Conservation (phyloP, 2,329 filamentous ascomycete genomes). For the Fusarium torreyae region DNA sequence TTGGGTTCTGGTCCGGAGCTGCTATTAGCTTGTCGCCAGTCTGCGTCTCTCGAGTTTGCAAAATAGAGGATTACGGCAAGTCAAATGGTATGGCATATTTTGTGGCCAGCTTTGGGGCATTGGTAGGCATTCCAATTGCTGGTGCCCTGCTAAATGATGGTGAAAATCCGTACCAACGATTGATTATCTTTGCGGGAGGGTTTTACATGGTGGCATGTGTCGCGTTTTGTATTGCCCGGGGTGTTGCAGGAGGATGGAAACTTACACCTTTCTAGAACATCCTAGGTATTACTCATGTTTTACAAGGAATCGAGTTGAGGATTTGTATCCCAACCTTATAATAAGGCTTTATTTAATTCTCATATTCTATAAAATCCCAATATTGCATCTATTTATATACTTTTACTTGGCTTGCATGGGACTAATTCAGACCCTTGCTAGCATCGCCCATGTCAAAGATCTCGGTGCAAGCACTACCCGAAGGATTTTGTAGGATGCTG, state of each 20-base stretch:
- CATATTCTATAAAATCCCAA: no score
- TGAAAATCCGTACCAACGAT: neutral
- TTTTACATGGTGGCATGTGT: slow-evolving; percentile 25
- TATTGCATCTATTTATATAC: no score
- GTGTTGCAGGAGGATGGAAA: slow-evolving; percentile 22
- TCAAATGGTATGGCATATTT: slow-evolving; percentile 80
- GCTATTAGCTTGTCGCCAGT: slow-evolving; percentile 81
- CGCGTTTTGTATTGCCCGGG: slow-evolving; percentile 22
- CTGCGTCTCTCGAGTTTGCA: slow-evolving; percentile 79
- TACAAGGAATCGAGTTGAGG: no score
- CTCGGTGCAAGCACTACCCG: no score
- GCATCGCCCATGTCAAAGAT: no score
- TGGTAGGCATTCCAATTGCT: slow-evolving; percentile 72
- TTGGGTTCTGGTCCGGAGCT: slow-evolving; percentile 79
- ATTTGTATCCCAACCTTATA: no score
- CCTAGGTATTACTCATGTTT: no score
- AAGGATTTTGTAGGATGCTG: neutral
- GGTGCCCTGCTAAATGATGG: slow-evolving; percentile 55
- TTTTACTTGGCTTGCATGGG: no score
- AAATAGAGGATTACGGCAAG: slow-evolving; percentile 77
- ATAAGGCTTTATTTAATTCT: no score
- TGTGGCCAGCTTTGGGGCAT: slow-evolving; percentile 72
- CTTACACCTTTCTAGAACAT: neutral
- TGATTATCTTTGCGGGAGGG: slow-evolving; percentile 23
- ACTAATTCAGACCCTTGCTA: no score